phyloP scores from a whole-genome alignment of 75 land plant genomes.

The Ceratopteris richardii region DNA sequence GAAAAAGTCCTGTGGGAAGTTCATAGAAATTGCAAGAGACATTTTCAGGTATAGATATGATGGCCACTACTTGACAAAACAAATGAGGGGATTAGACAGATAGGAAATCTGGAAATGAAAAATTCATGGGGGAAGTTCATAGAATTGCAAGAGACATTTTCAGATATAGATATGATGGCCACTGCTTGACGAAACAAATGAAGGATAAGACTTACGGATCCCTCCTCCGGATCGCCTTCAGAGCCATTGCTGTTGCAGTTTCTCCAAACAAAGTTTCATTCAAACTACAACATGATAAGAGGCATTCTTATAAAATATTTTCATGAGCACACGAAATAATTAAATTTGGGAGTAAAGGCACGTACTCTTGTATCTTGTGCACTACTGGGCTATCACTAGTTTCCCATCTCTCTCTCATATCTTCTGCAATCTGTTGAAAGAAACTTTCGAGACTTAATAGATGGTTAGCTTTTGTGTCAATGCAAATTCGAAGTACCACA shows the following conservation, averaged over 20 bases:
- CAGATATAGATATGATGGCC: too few species aligned
- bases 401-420: constrained; percentile 81
- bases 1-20: constrained; percentile 55
- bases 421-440: constrained; percentile 66
- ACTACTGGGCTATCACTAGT: constrained; percentile 88
- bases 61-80: not conserved
- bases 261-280: constrained; percentile 84
- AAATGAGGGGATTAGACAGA: too few species aligned
- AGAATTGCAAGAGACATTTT: too few species aligned
- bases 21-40: not conserved
- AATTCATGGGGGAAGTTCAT: too few species aligned
- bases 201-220: constrained; percentile 71
- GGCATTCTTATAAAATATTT: not conserved
- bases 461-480: not conserved
- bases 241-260: constrained; percentile 64
- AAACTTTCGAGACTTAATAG: not conserved
- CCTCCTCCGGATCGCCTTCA: constrained; percentile 72
- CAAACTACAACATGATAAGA: constrained; percentile 30
- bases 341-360: too few species aligned
- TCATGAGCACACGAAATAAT: not conserved
- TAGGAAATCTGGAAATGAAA: too few species aligned
- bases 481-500: too few species aligned
- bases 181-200: too few species aligned
- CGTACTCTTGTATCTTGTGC: constrained; percentile 92
- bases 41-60: not conserved